phyloP scores from a whole-genome alignment of 2,329 filamentous ascomycete species.

The Colletotrichum echinochloae region DNA sequence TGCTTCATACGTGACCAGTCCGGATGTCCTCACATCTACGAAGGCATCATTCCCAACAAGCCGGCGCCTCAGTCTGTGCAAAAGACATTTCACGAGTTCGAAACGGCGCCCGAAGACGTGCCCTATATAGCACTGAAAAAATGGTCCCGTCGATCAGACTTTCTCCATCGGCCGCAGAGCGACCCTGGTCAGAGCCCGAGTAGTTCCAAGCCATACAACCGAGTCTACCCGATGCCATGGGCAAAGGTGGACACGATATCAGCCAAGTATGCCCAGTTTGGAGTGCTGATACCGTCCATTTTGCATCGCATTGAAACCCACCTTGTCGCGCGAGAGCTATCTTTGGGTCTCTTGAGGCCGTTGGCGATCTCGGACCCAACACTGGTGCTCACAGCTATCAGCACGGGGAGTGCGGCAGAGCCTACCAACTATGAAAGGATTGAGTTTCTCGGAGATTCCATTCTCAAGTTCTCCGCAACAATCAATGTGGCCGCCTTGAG shows the following conservation, averaged over 20 bases:
- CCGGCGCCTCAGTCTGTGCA: conserved; percentile 57
- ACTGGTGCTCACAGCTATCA: conserved; percentile 76
- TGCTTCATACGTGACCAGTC: conserved; percentile 56
- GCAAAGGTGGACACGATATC: conserved; percentile 64
- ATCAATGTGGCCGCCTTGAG: conserved; percentile 70
- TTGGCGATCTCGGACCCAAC: conserved; percentile 63
- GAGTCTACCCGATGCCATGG: conserved; percentile 59
- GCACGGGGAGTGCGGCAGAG: conserved; percentile 70
- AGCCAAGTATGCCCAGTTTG: conserved; percentile 60
- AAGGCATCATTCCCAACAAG: conserved; percentile 56
- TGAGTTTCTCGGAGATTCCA: conserved; percentile 87
- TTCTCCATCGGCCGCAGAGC: conserved; percentile 59
- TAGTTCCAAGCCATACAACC: conserved; percentile 56
- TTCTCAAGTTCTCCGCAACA: conserved; percentile 81
- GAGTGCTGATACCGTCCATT: conserved; percentile 78
- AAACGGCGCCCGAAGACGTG: conserved; percentile 55
- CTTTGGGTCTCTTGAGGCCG: conserved; percentile 62
- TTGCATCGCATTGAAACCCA: conserved; percentile 75
- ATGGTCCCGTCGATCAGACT: conserved; percentile 69
- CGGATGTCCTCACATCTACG: conserved; percentile 56
- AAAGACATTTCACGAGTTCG: conserved; percentile 48
- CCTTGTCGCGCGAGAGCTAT: conserved; percentile 72
- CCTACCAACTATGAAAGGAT: conserved; percentile 81
- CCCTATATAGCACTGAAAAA: conserved; percentile 62
- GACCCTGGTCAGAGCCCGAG: conserved; percentile 38